Evolutionary conservation across 805 yeast species (phyloP).

Genomic region (Metschnikowia gelsemii): DNA sequence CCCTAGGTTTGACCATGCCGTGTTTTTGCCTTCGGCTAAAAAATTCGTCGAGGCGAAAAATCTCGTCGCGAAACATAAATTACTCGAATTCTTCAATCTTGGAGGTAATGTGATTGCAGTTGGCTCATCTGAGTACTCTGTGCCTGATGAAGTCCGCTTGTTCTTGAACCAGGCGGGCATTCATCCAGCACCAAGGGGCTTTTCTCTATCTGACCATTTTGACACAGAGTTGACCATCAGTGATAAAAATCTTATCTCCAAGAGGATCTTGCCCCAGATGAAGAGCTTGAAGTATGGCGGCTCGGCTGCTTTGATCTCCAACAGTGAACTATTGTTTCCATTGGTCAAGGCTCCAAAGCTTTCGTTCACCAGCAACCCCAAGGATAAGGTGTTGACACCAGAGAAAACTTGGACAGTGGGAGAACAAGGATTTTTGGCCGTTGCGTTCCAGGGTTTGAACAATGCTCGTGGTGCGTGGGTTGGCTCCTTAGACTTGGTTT

Average conservation of each 20-base stretch:
- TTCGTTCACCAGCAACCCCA: conserved; percentile 51
- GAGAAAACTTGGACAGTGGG: conserved; percentile 75
- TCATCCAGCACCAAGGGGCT: conserved; percentile 75
- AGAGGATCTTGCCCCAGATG: conserved; percentile 21
- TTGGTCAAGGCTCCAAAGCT: conserved; percentile 64
- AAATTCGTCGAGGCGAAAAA: conserved; percentile 32
- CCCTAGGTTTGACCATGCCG: conserved; percentile 29
- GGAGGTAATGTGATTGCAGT: conserved; percentile 78
- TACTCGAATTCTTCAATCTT: conserved; percentile 58
- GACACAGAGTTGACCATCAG: conserved; percentile 34
- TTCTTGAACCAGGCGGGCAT: conserved; percentile 82
- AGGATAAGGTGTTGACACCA: conserved; percentile 43
- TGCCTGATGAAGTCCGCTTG: conserved; percentile 49
- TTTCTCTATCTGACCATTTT: conserved; percentile 66
- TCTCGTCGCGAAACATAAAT: conserved; percentile 36
- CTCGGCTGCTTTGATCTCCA: conserved; percentile 66
- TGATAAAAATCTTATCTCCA: conserved; percentile 28
- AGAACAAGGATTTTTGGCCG: conserved; percentile 70
- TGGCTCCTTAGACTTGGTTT: conserved; percentile 63
- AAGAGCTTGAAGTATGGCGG: conserved; percentile 39
- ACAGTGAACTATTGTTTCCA: conserved; percentile 70
- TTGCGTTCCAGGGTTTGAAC: conserved; percentile 72
- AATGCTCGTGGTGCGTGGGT: conserved; percentile 81
- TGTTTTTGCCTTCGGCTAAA: conserved; percentile 38
- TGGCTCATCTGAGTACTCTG: conserved; percentile 42